Percentiles rank a stretch among this genome's conserved stretches.
Evolutionary conservation across 371 early-diverging fungal species (phyloP).

Genomic region (Lichtheimia ornata): DNA sequence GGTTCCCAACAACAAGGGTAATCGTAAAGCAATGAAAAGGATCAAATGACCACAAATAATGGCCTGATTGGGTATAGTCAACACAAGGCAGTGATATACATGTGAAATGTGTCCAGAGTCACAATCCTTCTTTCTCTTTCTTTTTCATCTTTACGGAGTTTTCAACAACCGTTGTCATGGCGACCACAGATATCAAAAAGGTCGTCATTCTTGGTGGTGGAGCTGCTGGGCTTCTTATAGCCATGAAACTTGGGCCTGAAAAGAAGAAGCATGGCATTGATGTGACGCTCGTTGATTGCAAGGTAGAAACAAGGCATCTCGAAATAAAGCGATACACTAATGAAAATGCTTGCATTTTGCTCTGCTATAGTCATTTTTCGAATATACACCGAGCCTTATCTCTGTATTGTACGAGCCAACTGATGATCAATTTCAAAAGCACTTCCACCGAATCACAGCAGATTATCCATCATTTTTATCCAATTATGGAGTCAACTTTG

Average conservation of each 20-base stretch:
- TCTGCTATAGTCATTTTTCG: slow-evolving; percentile 29
- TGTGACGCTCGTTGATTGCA: slow-evolving; percentile 41
- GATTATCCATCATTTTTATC: slow-evolving; percentile 20
- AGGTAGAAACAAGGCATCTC: slow-evolving; percentile 19
- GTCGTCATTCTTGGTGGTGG: slow-evolving; percentile 42
- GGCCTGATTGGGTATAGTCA: too few species aligned
- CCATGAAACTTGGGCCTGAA: slow-evolving; percentile 24
- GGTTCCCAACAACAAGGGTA: too few species aligned
- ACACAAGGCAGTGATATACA: too few species aligned
- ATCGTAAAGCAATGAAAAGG: too few species aligned
- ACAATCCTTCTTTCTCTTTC: background rate
- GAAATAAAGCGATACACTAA: background rate
- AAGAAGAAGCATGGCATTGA: slow-evolving; percentile 18
- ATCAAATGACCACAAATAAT: too few species aligned
- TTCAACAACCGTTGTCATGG: background rate
- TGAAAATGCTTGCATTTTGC: background rate
- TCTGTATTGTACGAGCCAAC: slow-evolving; percentile 31
- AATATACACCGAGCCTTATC: slow-evolving; percentile 43
- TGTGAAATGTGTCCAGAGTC: too few species aligned
- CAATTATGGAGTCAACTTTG: slow-evolving; percentile 20
- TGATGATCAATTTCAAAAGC: slow-evolving; percentile 24
- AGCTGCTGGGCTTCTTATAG: slow-evolving; percentile 35
- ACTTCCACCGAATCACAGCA: slow-evolving; percentile 26
- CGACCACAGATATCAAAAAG: slow-evolving; percentile 7
- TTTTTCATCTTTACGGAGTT: background rate